Percentiles rank a stretch among this genome's conserved stretches.
phyloP scores from a whole-genome alignment of 257 asterid species.

The Fraxinus anomala region DNA sequence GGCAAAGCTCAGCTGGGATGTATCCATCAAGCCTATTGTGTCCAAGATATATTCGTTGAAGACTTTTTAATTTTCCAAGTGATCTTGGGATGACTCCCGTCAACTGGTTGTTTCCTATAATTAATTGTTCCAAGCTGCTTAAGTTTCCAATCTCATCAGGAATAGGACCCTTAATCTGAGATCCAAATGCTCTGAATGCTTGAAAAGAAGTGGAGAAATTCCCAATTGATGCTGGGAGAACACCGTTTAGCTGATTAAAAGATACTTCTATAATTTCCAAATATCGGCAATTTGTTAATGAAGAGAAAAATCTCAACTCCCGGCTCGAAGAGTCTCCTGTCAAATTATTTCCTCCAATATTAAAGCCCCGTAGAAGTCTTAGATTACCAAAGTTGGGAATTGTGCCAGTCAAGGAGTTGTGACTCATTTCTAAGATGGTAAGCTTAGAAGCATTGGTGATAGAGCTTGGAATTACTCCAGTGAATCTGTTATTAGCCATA shows the following conservation, averaged over 20 bases:
- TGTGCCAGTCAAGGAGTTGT: conserved; percentile 39
- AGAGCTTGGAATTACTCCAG: conserved; percentile 48
- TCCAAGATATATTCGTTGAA: conserved; percentile 48
- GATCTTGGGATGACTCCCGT: conserved; percentile 45
- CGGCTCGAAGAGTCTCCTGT: conserved; percentile 35
- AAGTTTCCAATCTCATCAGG: conserved; percentile 54
- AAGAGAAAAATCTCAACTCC: conserved; percentile 33
- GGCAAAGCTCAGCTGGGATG: conserved; percentile 49
- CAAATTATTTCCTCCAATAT: conserved; percentile 37
- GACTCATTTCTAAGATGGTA: not conserved
- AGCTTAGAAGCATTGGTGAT: conserved; percentile 55
- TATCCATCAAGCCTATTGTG: conserved; percentile 46
- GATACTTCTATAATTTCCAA: conserved; percentile 26
- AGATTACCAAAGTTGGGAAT: conserved; percentile 44
- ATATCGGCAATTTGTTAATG: conserved; percentile 45
- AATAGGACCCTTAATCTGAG: conserved; percentile 42
- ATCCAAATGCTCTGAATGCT: conserved; percentile 30
- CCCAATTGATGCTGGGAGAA: conserved; percentile 50
- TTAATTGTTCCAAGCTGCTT: conserved; percentile 22
- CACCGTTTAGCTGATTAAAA: conserved; percentile 44
- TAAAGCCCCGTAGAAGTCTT: conserved; percentile 28
- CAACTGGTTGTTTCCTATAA: conserved; percentile 41
- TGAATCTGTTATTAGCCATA: conserved; percentile 32
- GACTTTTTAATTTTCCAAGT: conserved; percentile 34
- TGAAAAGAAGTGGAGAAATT: conserved; percentile 44